phyloP scores from a whole-genome alignment of 805 yeast species.

The Blastobotrys peoriensis region DNA sequence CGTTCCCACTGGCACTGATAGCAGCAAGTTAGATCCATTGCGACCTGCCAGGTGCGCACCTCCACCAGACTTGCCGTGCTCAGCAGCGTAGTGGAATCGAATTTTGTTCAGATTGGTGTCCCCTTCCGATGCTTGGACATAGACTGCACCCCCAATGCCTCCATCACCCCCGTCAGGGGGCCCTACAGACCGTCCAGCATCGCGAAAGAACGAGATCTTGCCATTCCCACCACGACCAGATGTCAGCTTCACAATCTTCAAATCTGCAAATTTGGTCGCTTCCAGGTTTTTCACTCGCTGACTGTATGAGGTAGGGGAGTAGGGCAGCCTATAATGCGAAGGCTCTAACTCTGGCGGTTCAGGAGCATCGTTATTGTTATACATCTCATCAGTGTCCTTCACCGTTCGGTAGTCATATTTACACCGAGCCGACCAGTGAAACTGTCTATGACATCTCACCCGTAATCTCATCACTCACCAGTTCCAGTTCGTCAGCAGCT shows the following conservation, averaged over 20 bases:
- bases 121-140: constrained; percentile 72
- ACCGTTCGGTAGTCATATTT: background rate
- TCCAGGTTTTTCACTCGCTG: constrained; percentile 13
- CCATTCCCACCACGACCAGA: constrained; percentile 93
- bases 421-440: background rate
- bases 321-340: constrained; percentile 17
- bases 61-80: constrained; percentile 65
- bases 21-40: constrained; percentile 68
- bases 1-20: constrained; percentile 92
- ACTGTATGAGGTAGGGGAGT: constrained; percentile 17
- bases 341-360: background rate
- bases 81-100: constrained; percentile 62
- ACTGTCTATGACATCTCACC: background rate
- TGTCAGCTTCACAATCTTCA: constrained; percentile 55
- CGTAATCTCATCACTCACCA: background rate
- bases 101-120: constrained; percentile 66
- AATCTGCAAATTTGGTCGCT: constrained; percentile 45
- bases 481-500: background rate
- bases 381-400: background rate
- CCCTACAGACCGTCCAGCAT: constrained; percentile 76
- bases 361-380: constrained; percentile 2
- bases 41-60: constrained; percentile 81
- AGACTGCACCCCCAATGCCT: constrained; percentile 85
- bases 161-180: constrained; percentile 99
- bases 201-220: constrained; percentile 75